Base-by-base conservation (phyloP, 2,329 filamentous ascomycete genomes). In the Aureobasidium sp. region DNA sequence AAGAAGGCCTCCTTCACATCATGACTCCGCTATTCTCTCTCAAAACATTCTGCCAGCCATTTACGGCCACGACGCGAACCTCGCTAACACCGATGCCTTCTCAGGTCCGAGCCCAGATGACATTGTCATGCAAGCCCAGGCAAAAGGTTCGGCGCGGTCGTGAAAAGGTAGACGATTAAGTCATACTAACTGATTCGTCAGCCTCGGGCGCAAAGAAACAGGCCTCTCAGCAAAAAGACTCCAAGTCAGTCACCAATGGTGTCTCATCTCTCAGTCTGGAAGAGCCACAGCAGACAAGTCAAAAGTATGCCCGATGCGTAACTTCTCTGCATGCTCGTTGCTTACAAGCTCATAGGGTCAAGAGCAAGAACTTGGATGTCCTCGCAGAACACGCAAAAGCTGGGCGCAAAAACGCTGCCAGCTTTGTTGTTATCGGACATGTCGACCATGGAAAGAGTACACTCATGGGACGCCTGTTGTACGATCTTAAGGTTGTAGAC, bases 401-500 rank as follows among this genome's bases (percentile, higher is more conserved):
- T 58, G 83, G 86, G 59, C 82, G 82, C 67, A 97, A 97, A 76
- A 89, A 87, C 67, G 87, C 85, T 60, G 88, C 64, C 22, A 67
- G 63, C 27, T 71, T 70, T 70, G 66, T 72, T 62, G 66, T 65
- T 3, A 62, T 72, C 91, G 91, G 94, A 15, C 94, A 99, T 73
- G 94, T 99, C 61, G 94, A 99, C 74, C 93, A 95, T 58, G 94
- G 94, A 58, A 99, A 99, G 76, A 97, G 91, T 73, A 99, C 94
- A 6, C 82, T 99, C 41, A 97, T 99, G 93, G 94, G 93, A 0
- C 86, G 94, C n/a, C 76, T 99, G 31, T 79, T 99, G 5, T 86
- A 93, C 45, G 94, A 99, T 68, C 82, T 96, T 44, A 89, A 92
- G 64, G 89, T 92, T 29, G 86, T 99, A 7, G 90, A 96, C 67